Conservation (phyloP, 768 basidiomycete species). For the Tylopilus plumbeoviolaceoides region DNA sequence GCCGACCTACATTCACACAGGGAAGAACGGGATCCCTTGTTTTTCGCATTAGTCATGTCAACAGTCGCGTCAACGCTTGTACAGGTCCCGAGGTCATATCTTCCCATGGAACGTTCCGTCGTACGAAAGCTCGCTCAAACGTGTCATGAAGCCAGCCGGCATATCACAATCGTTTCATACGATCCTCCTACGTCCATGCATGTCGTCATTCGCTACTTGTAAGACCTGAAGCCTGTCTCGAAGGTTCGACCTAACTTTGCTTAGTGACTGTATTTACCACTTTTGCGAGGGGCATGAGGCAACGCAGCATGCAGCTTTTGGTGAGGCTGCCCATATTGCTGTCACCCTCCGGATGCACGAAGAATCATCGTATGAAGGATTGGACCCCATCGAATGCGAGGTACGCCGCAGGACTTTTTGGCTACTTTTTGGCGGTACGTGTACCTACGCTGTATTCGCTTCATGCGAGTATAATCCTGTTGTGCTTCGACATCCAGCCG, state of each 20-base stretch:
- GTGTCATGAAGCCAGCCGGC: slow-evolving; percentile 78
- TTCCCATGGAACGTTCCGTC: slow-evolving; percentile 80
- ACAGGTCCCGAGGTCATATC: slow-evolving; percentile 83
- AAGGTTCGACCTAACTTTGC: slow-evolving; percentile 5
- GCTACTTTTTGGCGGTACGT: slow-evolving; percentile 82
- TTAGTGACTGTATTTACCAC: slow-evolving; percentile 79
- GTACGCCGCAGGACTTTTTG: slow-evolving; percentile 84
- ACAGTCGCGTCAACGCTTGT: slow-evolving; percentile 85
- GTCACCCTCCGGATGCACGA: slow-evolving; percentile 83
- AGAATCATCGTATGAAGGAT: slow-evolving; percentile 74
- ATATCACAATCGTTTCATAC: slow-evolving; percentile 75
- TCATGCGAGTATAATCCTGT: neutral
- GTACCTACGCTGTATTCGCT: neutral
- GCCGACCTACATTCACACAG: slow-evolving; percentile 76
- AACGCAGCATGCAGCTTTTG: slow-evolving; percentile 83
- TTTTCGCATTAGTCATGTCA: slow-evolving; percentile 88
- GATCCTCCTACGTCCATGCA: slow-evolving; percentile 82
- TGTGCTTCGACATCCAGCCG: slow-evolving; percentile 44
- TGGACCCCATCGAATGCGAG: slow-evolving; percentile 86
- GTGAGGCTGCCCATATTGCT: slow-evolving; percentile 81
- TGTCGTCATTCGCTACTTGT: slow-evolving; percentile 89
- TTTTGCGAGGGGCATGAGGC: slow-evolving; percentile 87
- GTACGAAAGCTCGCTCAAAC: slow-evolving; percentile 81
- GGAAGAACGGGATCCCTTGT: slow-evolving; percentile 86
- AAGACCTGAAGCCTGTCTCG: slow-evolving; percentile 29